These are phyloP conservation scores for Lolium perenne DNA, from an alignment of 176 grass and related monocot species.

Conservation along the genomic window DNA sequence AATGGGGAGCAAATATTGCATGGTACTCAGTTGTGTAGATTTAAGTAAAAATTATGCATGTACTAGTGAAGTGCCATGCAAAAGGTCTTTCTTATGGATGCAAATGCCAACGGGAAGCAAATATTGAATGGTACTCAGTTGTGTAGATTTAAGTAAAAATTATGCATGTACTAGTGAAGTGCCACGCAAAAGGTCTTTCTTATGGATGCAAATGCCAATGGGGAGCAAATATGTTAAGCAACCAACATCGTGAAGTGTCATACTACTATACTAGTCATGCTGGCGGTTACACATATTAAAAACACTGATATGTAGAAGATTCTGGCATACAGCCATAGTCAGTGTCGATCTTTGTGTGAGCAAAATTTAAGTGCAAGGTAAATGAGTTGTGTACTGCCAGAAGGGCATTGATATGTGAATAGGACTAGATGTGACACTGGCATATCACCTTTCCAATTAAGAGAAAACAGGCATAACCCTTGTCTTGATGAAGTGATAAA, in stretches of 20 bases:
- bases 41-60: constrained; percentile 3
- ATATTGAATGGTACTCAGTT: neutral
- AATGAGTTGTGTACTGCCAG: neutral
- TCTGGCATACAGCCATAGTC: neutral
- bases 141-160: constrained; percentile 1
- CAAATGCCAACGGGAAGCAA: neutral
- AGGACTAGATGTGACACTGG: too few relatives aligned
- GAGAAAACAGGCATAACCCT: neutral
- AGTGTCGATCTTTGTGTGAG: neutral
- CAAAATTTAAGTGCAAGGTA: constrained; percentile 14
- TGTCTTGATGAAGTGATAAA: constrained; percentile 25
- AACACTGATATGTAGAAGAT: constrained; percentile 19
- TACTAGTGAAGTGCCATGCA: neutral
- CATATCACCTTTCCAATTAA: neutral
- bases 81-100: neutral
- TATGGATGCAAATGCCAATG: neutral
- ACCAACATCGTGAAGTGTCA: neutral
- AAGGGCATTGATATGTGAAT: neutral
- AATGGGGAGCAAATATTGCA: neutral
- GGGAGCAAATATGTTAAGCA: neutral
- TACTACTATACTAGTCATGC: neutral
- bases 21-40: neutral
- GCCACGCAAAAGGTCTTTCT: neutral
- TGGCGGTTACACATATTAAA: constrained; percentile 16
- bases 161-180: neutral